Base-by-base conservation (phyloP, 768 basidiomycete genomes). In the Chalciporus chontae region DNA sequence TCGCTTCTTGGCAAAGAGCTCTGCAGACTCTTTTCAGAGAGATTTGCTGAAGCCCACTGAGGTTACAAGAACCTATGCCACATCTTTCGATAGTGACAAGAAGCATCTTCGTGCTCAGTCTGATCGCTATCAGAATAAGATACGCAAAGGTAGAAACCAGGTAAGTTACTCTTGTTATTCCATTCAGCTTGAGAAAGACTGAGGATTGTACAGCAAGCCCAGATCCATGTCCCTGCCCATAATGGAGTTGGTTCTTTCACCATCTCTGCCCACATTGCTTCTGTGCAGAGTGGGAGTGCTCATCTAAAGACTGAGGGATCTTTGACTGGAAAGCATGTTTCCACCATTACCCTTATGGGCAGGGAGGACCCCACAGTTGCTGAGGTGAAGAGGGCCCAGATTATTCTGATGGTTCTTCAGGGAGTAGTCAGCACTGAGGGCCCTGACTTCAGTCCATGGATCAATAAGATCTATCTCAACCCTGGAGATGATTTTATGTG, bases 351-450 rank as follows among this genome's bases (percentile, higher is more conserved):
- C 19, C 73, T 83, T 8, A 70, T 73, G 53, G 85, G 84, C 0
- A 74, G 72, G 29, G 83, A 77, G 36, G 75, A 69, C 34, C 78
- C 77, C 1, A 89, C 87, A 4, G 61, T 57, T 18, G 84, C 87
- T 23, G 85, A 87, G 52, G 64, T 65, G 4, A 70, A 74, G 40
- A 74, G 68, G 21, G 52, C 58, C 4, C 43, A 56, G 9, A 38
- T 62, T 13, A 53, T 75, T 8, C 63, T 75, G 2, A 49, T 56
- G 40, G 53, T 64, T 24, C 61, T 77, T 14, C 76, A 77, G 45
- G 71, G 71, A 5, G 41, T 26, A 5, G 47, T 60, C 8, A 50
- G 55, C 27, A 23, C 67, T 43, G 56, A 57, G 53, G 64, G 60
- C 31, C 9, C 51, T 54, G 59, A 60, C 32, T 52, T 70, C 19